Percentiles rank a stretch among this genome's conserved stretches.
Conservation (phyloP, 2,329 filamentous ascomycete genomes). For the Aureobasidium sp. region DNA sequence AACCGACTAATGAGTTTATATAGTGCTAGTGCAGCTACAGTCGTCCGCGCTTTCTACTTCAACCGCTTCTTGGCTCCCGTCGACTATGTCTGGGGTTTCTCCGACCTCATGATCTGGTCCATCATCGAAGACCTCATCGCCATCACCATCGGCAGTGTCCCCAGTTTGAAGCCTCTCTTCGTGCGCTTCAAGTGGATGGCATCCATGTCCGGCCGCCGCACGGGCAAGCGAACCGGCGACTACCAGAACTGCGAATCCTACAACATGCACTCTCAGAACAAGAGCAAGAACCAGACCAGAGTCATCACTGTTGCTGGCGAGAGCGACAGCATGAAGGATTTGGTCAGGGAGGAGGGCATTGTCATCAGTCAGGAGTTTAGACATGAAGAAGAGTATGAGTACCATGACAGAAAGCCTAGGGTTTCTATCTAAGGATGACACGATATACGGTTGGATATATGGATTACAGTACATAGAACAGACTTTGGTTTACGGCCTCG, state of each 20-base stretch:
- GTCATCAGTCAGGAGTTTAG: constrained; percentile 4
- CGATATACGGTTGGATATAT: background rate
- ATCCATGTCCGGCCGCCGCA: background rate
- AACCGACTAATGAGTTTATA: background rate
- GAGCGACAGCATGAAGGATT: constrained; percentile 6
- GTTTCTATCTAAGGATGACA: background rate
- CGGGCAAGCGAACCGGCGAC: background rate
- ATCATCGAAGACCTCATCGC: constrained; percentile 18
- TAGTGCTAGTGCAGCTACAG: constrained; percentile 42
- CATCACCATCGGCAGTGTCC: constrained; percentile 17
- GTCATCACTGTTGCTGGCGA: constrained; percentile 3
- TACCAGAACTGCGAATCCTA: constrained; percentile 7
- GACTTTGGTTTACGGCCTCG: background rate
- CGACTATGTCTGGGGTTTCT: constrained; percentile 29
- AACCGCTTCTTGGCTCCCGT: constrained; percentile 29
- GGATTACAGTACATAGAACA: background rate
- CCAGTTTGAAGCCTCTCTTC: constrained; percentile 18
- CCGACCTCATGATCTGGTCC: constrained; percentile 18
- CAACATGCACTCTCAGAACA: background rate
- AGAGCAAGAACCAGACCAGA: background rate
- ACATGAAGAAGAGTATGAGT: constrained; percentile 10
- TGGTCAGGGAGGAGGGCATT: constrained; percentile 7
- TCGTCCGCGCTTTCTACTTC: constrained; percentile 36
- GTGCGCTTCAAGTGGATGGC: background rate
- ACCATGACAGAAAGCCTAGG: background rate